Evolutionary conservation across 2,329 filamentous ascomycete species (phyloP).

Genomic region (Fusarium paranaense): DNA sequence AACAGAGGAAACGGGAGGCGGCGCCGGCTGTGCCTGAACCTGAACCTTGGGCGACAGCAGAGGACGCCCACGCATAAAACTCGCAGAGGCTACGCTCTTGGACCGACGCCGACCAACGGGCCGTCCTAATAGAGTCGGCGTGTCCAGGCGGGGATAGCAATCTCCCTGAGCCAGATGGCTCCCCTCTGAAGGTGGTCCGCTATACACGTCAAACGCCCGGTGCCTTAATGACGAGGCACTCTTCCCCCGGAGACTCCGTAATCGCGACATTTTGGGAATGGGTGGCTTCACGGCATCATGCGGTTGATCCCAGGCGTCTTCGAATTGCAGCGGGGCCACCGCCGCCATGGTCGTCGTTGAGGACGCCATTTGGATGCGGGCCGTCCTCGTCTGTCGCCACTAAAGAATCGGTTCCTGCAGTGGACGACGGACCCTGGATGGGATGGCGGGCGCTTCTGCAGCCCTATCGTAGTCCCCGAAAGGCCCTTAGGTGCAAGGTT

Average conservation of each 20-base stretch:
- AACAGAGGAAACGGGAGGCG: slow-evolving; percentile 25
- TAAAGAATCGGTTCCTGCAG: slow-evolving; percentile 37
- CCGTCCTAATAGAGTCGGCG: slow-evolving; percentile 21
- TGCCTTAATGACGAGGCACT: slow-evolving; percentile 47
- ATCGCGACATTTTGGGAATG: slow-evolving; percentile 45
- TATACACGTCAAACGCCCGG: slow-evolving; percentile 46
- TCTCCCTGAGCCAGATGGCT: slow-evolving; percentile 29
- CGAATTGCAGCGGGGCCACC: slow-evolving; percentile 25
- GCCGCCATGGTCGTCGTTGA: slow-evolving; percentile 15
- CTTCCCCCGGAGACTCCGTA: slow-evolving; percentile 50
- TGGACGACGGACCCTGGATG: slow-evolving; percentile 25
- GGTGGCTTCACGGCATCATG: slow-evolving; percentile 30
- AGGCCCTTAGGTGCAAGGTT: slow-evolving; percentile 25
- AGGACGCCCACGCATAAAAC: slow-evolving; percentile 10
- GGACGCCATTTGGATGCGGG: slow-evolving; percentile 24
- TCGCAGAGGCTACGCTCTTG: slow-evolving; percentile 41
- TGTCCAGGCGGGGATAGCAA: slow-evolving; percentile 42
- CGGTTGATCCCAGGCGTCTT: slow-evolving; percentile 25
- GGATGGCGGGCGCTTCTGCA: slow-evolving; percentile 26
- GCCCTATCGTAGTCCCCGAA: slow-evolving; percentile 33
- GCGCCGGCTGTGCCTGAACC: slow-evolving; percentile 7
- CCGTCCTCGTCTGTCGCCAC: slow-evolving; percentile 9
- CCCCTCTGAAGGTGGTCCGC: slow-evolving; percentile 16
- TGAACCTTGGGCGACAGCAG: slow-evolving; percentile 3
- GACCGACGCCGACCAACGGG: slow-evolving; percentile 35